Evolutionary conservation across 768 basidiomycete species (phyloP), one percentile per base, ranked within the genome.

Genomic region (Strobilomyces echinocephalus): DNA sequence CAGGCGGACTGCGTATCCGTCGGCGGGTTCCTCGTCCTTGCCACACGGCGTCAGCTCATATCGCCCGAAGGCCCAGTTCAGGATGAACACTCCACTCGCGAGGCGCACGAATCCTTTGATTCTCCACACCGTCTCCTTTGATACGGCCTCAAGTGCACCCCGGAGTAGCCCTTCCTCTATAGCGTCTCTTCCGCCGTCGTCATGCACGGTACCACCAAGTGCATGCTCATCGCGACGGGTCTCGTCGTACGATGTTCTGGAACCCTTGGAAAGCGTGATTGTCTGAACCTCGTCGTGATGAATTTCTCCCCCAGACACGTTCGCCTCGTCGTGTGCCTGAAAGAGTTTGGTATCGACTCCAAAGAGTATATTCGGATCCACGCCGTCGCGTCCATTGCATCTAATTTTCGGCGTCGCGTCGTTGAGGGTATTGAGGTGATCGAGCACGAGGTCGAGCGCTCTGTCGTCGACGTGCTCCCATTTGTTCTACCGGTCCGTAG

Each of bases 51-150:
- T 77, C 38, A 87, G 70, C 26, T 93, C 90, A 65, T 80, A 85
- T 38, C 94, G 80, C 14, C 91, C 91, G 72, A 97, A 97, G 8
- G 94, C 93, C 91, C 92, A 97, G 65, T 97, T 97, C 54, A 95
- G 61, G 54, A 93, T 87, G 64, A 77, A 67, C 57, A 71, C 61
- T 8, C 72, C 69, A 3, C 63, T 58, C 24, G 59, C 59, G 7
- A 90, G 66, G 36, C 78, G 78, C 21, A 95, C 76, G 62, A 93
- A 91, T 16, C 94, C 95, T 65, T 97, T 97, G 33, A 95, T 85
- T 58, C 88, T 72, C 82, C 87, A 93, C 9, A 91, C 73, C 1
- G 72, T 69, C 63, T 91, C 90, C 57, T 86, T 88, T 20, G 83
- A 77, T 10, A 92, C 67, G 7, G 56, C 54, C 3, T 54, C 63